Conservation (phyloP, 176 grass and related monocot genomes). For the Oryza punctata region DNA sequence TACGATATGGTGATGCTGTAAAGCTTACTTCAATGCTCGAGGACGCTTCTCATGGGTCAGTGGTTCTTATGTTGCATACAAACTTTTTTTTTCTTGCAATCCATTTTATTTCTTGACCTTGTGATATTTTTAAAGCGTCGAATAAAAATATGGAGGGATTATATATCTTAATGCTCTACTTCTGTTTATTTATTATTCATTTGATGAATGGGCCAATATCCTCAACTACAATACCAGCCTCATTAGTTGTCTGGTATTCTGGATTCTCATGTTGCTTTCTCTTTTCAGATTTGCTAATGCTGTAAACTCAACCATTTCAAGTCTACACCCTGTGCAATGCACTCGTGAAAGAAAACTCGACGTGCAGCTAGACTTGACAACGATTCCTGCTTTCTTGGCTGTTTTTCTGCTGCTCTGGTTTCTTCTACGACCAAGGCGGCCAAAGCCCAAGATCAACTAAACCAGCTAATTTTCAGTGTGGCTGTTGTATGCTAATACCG, state of each 20-base stretch:
- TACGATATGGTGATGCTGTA: conserved; percentile 71
- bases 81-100: not conserved
- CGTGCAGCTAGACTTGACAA: conserved; percentile 83
- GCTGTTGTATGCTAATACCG: not conserved
- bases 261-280: not conserved
- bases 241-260: conserved; percentile 2
- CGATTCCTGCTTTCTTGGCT: conserved; percentile 70
- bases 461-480: not conserved
- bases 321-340: conserved; percentile 76
- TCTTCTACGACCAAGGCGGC: conserved; percentile 74
- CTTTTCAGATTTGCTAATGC: conserved; percentile 69
- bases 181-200: not conserved
- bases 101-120: not conserved
- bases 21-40: conserved; percentile 85
- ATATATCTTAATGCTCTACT: not conserved
- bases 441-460: conserved; percentile 99
- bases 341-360: conserved; percentile 81
- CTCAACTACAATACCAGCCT: not conserved
- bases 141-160: not conserved
- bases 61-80: conserved; percentile 31
- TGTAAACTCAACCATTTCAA: conserved; percentile 77
- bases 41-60: conserved; percentile 83
- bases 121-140: not conserved
- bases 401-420: conserved; percentile 94
- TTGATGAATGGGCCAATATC: not conserved